These are phyloP conservation scores for Corymbia citriodora DNA, from an alignment of 441 rosid genomes.

Conservation along the genomic window DNA sequence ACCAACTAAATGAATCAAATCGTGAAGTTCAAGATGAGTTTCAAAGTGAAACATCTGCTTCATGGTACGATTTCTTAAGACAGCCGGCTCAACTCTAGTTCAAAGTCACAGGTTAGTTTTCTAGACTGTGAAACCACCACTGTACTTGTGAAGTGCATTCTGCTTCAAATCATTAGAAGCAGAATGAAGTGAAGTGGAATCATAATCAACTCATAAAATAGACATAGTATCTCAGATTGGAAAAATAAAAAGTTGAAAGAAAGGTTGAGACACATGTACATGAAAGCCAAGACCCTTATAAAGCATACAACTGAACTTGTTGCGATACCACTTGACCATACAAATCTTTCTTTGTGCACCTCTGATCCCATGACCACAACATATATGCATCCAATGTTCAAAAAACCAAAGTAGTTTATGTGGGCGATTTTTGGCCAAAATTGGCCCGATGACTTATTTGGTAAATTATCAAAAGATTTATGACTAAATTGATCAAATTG, in stretches of 20 bases:
- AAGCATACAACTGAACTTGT: constrained; percentile 20
- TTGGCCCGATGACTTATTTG: too few relatives aligned
- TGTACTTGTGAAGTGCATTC: neutral
- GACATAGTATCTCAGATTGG: neutral
- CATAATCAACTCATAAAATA: neutral
- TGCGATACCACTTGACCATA: constrained; percentile 82
- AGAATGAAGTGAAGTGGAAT: neutral
- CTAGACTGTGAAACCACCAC: neutral
- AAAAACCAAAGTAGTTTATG: neutral
- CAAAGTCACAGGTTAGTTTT: neutral
- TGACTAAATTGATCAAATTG: too few relatives aligned
- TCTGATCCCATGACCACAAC: constrained; percentile 91
- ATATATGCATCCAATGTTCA: constrained; percentile 36
- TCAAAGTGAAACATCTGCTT: neutral
- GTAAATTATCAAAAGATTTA: too few relatives aligned
- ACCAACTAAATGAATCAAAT: neutral
- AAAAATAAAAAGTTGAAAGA: too few relatives aligned
- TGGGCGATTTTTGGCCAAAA: too few relatives aligned
- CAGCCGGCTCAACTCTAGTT: neutral
- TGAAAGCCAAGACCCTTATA: constrained; percentile 6
- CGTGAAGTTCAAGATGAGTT: neutral
- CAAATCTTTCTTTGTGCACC: constrained; percentile 65
- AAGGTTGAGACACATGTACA: neutral
- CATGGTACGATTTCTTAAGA: neutral
- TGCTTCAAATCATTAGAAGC: neutral